Evolutionary conservation across 768 basidiomycete species (phyloP).

Genomic region (Naganishia onofrii): DNA sequence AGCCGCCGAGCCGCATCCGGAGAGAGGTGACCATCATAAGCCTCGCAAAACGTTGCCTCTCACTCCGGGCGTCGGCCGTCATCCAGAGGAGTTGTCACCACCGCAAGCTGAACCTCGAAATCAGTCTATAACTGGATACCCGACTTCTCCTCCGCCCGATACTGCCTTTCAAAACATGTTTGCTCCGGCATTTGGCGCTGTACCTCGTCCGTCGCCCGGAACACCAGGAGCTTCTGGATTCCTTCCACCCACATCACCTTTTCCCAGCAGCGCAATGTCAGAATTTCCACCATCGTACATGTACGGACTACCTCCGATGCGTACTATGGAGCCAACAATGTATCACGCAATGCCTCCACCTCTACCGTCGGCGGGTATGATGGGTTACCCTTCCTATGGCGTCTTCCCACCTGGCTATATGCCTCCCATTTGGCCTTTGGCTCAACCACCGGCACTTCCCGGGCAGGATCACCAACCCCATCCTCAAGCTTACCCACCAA

Average conservation of each 20-base stretch:
- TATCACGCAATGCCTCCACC: conserved; percentile 7
- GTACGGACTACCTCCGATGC: conserved; percentile 3
- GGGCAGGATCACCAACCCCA: neutral
- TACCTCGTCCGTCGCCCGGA: neutral
- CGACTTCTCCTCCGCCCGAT: neutral
- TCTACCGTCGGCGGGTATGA: neutral
- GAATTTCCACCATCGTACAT: conserved; percentile 10
- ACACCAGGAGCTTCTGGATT: neutral
- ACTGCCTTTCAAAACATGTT: neutral
- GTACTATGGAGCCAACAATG: neutral
- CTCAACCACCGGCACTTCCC: neutral
- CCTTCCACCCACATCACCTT: neutral
- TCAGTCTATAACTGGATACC: neutral
- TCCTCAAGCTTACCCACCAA: neutral
- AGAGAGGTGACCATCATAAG: neutral
- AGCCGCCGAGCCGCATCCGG: neutral
- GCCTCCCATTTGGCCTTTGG: conserved; percentile 13
- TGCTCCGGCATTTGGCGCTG: neutral
- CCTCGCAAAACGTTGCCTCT: conserved; percentile 6
- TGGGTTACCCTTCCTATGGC: conserved; percentile 19
- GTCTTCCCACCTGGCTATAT: conserved; percentile 17
- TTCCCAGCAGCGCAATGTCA: conserved; percentile 14
- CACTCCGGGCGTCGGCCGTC: neutral
- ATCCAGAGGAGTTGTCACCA: neutral
- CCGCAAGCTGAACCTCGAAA: neutral